phyloP scores from a whole-genome alignment of 257 asterid species.

The Solanum infundibuliforme region DNA sequence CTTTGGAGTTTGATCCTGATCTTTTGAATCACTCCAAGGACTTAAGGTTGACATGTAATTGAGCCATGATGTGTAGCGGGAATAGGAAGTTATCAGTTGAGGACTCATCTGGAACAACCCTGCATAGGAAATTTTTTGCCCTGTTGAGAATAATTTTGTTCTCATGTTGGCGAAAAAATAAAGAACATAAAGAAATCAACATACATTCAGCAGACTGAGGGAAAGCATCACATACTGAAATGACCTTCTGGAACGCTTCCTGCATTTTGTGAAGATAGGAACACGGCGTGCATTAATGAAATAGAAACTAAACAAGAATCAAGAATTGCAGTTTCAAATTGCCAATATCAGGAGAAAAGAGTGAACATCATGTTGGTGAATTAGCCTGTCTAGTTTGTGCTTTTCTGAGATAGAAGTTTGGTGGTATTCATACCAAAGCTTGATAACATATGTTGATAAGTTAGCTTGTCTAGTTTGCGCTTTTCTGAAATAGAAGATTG shows the following conservation, averaged over 20 bases:
- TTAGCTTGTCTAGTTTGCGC: not conserved
- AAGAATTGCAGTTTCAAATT: not conserved
- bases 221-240: conserved; percentile 50
- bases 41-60: not conserved
- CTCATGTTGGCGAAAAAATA: not conserved
- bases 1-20: not conserved
- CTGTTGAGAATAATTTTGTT: not conserved
- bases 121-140: conserved; percentile 21
- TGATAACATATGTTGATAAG: not conserved
- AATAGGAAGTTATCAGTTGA: conserved; percentile 7
- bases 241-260: conserved; percentile 45
- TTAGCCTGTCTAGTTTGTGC: not conserved
- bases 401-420: not conserved
- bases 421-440: not conserved
- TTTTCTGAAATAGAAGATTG: not conserved
- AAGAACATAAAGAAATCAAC: conserved; percentile 1
- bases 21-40: not conserved
- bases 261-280: conserved; percentile 6
- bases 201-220: conserved; percentile 61
- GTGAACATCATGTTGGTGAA: not conserved
- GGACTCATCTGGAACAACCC: conserved; percentile 47
- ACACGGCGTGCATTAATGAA: not conserved
- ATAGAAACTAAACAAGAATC: not conserved
- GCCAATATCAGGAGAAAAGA: not conserved
- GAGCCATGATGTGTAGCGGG: not conserved